These are phyloP conservation scores for Bacidia gigantensis DNA, from an alignment of 495 filamentous ascomycete genomes.

Conservation along the genomic window DNA sequence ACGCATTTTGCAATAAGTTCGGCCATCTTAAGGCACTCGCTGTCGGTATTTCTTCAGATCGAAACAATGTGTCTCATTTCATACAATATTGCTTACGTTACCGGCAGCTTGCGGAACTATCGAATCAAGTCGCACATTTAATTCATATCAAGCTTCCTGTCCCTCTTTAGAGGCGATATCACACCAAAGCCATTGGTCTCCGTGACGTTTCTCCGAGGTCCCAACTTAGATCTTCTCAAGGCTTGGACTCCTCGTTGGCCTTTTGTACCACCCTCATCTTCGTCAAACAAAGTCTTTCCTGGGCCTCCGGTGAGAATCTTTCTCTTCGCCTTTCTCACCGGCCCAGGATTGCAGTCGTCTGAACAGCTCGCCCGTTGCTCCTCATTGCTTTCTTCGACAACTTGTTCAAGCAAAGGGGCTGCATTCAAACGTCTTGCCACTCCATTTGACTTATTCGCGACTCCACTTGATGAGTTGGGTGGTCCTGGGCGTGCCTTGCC, in stretches of 20 bases:
- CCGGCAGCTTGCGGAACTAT: no score
- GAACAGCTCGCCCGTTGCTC: conserved; percentile 10
- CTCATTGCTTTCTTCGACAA: conserved; percentile 33
- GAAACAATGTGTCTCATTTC: no score
- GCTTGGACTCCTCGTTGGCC: no score
- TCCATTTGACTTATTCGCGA: neutral
- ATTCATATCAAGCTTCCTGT: conserved; percentile 47
- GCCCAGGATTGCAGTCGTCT: neutral
- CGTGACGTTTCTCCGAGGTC: conserved; percentile 11
- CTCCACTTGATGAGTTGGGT: neutral
- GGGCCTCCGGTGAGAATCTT: conserved; percentile 49
- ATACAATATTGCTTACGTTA: no score
- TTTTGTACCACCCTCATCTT: conserved; percentile 48
- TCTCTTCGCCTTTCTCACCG: conserved; percentile 47
- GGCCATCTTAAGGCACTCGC: no score
- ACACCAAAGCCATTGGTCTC: conserved; percentile 27
- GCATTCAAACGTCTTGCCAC: conserved; percentile 17
- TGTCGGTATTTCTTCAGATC: no score
- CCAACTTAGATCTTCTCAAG: no score
- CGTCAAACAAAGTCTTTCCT: conserved; percentile 60
- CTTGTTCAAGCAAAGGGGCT: conserved; percentile 28
- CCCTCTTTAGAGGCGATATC: conserved; percentile 75
- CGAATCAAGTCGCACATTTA: neutral
- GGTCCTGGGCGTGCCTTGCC: neutral
- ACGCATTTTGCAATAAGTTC: neutral